A percentile compares a stretch with the other conserved stretches of the same genome.
phyloP scores from a whole-genome alignment of 805 yeast genomes.

The Wickerhamiella brachini region DNA sequence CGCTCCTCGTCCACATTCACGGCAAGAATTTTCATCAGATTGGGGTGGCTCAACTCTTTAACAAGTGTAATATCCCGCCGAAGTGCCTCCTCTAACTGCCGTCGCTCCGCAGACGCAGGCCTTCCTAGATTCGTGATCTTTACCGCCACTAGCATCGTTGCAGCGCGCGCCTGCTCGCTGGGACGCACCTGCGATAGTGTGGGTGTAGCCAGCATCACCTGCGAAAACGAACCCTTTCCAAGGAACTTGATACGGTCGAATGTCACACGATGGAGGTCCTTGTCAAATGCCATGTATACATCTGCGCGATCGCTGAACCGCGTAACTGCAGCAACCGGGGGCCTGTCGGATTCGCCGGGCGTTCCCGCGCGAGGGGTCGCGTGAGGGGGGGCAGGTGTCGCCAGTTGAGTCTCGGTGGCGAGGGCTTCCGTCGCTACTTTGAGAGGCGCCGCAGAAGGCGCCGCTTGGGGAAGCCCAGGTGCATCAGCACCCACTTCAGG shows the following conservation, averaged over 20 bases:
- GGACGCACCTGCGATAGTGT: constrained; percentile 24
- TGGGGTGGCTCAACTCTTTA: constrained; percentile 43
- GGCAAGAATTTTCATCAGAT: constrained; percentile 43
- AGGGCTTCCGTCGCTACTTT: no score
- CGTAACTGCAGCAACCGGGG: not conserved
- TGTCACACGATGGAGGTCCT: constrained; percentile 13
- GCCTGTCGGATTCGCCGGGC: not conserved
- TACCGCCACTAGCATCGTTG: constrained; percentile 42
- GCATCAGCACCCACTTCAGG: no score
- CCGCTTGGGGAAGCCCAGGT: no score
- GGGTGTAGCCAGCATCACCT: constrained; percentile 27
- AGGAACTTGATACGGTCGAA: constrained; percentile 23
- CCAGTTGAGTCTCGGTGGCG: not conserved
- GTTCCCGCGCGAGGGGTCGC: not conserved
- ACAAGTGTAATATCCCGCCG: constrained; percentile 60
- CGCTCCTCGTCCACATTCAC: constrained; percentile 26
- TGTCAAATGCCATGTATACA: constrained; percentile 19
- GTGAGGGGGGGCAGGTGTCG: not conserved
- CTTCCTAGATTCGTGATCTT: constrained; percentile 42
- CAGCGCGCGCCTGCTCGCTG: constrained; percentile 10
- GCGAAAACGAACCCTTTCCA: constrained; percentile 30
- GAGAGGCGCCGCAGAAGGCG: not conserved
- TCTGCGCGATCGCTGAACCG: constrained; percentile 6
- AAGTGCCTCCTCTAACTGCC: constrained; percentile 46
- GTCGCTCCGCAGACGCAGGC: constrained; percentile 29